Evolutionary conservation across 768 basidiomycete species (phyloP).

Genomic region (Suillus americanus): DNA sequence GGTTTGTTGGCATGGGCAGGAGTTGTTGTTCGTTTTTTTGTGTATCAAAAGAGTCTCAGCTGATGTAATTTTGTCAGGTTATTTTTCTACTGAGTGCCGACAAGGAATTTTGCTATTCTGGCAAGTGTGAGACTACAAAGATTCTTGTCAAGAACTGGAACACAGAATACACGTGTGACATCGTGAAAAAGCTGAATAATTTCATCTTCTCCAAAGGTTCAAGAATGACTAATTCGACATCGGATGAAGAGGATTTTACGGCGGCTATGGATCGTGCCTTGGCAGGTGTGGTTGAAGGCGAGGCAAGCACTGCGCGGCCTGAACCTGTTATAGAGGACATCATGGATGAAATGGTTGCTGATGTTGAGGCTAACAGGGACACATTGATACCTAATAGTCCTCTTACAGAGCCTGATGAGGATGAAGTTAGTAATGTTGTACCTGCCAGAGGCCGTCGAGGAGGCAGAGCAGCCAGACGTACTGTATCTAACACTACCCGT

Average conservation of each 20-base stretch:
- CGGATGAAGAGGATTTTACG: neutral
- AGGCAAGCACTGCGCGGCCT: neutral
- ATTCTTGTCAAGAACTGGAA: slow-evolving; percentile 7
- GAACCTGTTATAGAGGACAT: neutral
- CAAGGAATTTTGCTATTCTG: slow-evolving; percentile 1
- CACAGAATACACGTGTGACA: neutral
- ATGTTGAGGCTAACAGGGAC: too few relatives aligned
- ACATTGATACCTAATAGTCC: neutral
- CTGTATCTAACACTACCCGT: neutral
- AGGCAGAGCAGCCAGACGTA: neutral
- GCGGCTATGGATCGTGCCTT: neutral
- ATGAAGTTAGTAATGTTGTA: neutral
- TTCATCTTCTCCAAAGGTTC: neutral
- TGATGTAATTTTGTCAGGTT: neutral
- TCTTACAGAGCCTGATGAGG: neutral
- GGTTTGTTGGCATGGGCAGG: slow-evolving; percentile 1
- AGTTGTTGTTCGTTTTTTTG: neutral
- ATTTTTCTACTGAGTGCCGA: slow-evolving; percentile 1
- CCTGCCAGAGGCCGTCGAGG: neutral
- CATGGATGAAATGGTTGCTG: too few relatives aligned
- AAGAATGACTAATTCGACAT: neutral
- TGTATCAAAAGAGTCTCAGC: too few relatives aligned
- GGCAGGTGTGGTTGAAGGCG: neutral
- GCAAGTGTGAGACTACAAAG: neutral
- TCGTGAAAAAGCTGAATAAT: slow-evolving; percentile 1